Conservation (phyloP, 306 rosid species). For the Fagus sylvatica region DNA sequence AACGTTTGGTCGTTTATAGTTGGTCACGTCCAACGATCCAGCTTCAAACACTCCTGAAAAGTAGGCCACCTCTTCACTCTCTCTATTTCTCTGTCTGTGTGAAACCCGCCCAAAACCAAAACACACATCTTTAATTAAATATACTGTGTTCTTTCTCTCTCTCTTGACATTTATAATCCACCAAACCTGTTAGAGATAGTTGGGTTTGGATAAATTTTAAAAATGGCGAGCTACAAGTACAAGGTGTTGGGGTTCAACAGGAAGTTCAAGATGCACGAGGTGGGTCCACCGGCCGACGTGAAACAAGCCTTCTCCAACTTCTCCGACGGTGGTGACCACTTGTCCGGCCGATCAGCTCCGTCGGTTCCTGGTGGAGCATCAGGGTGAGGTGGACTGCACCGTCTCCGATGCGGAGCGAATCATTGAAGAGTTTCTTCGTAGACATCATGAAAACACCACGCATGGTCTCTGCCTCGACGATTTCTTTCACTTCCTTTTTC, state of each 20-base stretch:
- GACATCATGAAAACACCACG: slow-evolving; percentile 2
- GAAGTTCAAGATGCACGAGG: slow-evolving; percentile 61
- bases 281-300: slow-evolving; percentile 68
- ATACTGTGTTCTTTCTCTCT: neutral
- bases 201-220: neutral
- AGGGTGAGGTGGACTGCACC: slow-evolving; percentile 44
- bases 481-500: slow-evolving; percentile 57
- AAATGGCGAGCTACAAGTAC: slow-evolving; percentile 44
- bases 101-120: too few relatives aligned
- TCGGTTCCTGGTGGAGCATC: slow-evolving; percentile 52
- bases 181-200: neutral
- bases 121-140: neutral
- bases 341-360: slow-evolving; percentile 60
- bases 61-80: neutral
- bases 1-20: neutral
- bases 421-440: slow-evolving; percentile 28
- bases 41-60: neutral
- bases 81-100: neutral
- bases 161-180: neutral
- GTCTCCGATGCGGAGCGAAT: slow-evolving; percentile 36
- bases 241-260: slow-evolving; percentile 64
- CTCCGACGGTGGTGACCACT: slow-evolving; percentile 30
- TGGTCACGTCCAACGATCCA: slow-evolving; percentile 3
- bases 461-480: slow-evolving; percentile 49
- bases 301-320: slow-evolving; percentile 43